Evolutionary conservation across 352 stramenopile genomes (phyloP).

Genomic region (Pythium dissimile): DNA sequence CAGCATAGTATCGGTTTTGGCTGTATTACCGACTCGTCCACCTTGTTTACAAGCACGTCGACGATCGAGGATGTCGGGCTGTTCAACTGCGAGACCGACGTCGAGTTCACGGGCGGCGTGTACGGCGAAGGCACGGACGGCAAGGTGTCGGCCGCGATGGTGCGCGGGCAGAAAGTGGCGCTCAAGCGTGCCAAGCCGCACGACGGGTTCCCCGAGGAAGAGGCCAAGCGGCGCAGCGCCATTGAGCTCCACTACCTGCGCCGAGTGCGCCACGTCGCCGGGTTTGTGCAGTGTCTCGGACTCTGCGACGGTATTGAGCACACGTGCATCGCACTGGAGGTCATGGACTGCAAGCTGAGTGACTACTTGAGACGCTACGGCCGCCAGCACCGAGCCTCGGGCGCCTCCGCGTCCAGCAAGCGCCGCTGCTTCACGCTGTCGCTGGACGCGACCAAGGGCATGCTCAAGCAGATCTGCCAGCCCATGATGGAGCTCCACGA

Average conservation of each 20-base stretch:
- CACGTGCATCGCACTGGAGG: slow-evolving; percentile 81
- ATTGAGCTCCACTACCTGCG: slow-evolving; percentile 80
- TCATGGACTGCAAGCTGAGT: slow-evolving; percentile 88
- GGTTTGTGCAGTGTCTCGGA: slow-evolving; percentile 79
- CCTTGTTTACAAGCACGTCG: slow-evolving; percentile 72
- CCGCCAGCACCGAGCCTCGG: slow-evolving; percentile 24
- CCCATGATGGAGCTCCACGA: slow-evolving; percentile 81
- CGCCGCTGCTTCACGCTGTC: slow-evolving; percentile 55
- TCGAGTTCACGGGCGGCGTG: slow-evolving; percentile 76
- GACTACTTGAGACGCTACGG: slow-evolving; percentile 79
- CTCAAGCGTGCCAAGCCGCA: slow-evolving; percentile 81
- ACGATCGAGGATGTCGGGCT: slow-evolving; percentile 81
- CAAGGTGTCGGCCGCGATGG: slow-evolving; percentile 71
- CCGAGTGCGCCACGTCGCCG: slow-evolving; percentile 66
- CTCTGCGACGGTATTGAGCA: slow-evolving; percentile 82
- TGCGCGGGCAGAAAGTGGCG: slow-evolving; percentile 75
- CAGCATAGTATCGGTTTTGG: slow-evolving; percentile 12
- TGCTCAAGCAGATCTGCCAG: slow-evolving; percentile 73
- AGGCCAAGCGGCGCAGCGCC: slow-evolving; percentile 76
- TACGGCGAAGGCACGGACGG: slow-evolving; percentile 85
- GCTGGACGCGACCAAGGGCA: slow-evolving; percentile 42
- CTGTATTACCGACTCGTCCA: slow-evolving; percentile 35
- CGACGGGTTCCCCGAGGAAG: slow-evolving; percentile 66
- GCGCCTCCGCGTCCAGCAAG: slow-evolving; percentile 16
- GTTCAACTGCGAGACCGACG: slow-evolving; percentile 80